Base-by-base conservation (phyloP, 805 yeast genomes). In the Clavispora fructus region DNA sequence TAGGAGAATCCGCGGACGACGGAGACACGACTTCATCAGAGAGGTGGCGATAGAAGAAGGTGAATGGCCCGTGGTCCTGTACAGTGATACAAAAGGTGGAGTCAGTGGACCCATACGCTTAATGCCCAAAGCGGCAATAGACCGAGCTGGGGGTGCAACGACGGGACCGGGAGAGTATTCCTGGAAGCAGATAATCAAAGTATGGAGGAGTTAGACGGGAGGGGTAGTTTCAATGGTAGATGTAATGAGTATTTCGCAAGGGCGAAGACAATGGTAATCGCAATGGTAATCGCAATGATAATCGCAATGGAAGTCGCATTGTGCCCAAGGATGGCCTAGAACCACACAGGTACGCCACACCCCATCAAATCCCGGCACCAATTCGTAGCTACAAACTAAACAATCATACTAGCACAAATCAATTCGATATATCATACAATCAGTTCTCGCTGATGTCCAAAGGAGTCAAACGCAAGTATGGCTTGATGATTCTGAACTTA, bases 401-500 rank as follows among this genome's bases (percentile, higher is more conserved):
- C 14, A n/a, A 14, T 10, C 13, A 12, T 29, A 29, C 13, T 29
- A 10, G 31, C 2, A 10, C 32, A 33, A 16, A 16, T 33, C 23
- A 33, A 33, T 33, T 33, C 35, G 25, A 12, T 33, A 32, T 33
- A 33, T 16, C 12, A 12, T 33, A 33, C 5, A 33, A 33, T 17
- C 8, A 33, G 37, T 33, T 33, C 25, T 33, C 37, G 19, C 56
- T 54, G 43, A 56, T 50, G 14, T 71, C 73, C 63, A 72, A 71
- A 46, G 77, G 75, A 53, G 76, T 71, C 64, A 71, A 71, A 72
- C 96, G 85, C 69, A 90, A 78, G 80, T 90, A 90, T 52, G 97
- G 95, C 78, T 87, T 90, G 68, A 90, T 83, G 64, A 82, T 85
- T 64, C 79, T 81, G 76, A 89, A 88, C 54, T 83, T 82, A 55